phyloP scores from a whole-genome alignment of 2,329 filamentous ascomycete genomes.

The Fusarium odoratissimum region DNA sequence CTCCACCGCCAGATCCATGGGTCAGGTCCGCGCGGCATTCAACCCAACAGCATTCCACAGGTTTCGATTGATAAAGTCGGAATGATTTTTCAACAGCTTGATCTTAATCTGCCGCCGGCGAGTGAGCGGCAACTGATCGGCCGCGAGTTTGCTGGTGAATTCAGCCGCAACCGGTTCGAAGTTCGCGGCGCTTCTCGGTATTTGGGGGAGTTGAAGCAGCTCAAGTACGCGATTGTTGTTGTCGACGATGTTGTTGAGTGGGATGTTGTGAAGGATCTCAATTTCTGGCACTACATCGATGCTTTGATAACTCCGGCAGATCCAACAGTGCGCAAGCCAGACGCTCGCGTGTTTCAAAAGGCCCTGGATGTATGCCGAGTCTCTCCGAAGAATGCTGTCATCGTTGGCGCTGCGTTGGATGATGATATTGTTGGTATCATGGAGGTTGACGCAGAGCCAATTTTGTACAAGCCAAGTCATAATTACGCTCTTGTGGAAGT shows the following conservation, averaged over 20 bases:
- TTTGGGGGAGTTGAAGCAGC: neutral
- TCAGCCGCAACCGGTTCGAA: neutral
- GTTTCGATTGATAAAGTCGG: neutral
- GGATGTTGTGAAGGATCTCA: neutral
- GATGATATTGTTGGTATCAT: neutral
- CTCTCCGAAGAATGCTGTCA: neutral
- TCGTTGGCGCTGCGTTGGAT: neutral
- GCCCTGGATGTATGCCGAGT: neutral
- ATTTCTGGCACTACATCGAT: neutral
- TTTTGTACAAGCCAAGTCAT: neutral
- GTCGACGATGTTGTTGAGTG: neutral
- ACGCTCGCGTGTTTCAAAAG: neutral
- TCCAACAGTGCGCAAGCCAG: neutral
- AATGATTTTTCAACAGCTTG: neutral
- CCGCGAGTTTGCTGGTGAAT: neutral
- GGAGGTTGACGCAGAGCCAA: neutral
- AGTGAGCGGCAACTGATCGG: fast-evolving
- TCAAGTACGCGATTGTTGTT: neutral
- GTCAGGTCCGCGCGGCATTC: fast-evolving
- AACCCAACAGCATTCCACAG: neutral
- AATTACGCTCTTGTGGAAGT: fast-evolving
- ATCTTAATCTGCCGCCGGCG: fast-evolving
- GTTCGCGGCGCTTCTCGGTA: fast-evolving
- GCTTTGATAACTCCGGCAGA: too few relatives aligned
- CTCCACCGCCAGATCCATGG: neutral